Percentiles rank a stretch among this genome's conserved stretches.
Conservation (phyloP, 176 grass and related monocot genomes). For the Oropetium thomaeum region DNA sequence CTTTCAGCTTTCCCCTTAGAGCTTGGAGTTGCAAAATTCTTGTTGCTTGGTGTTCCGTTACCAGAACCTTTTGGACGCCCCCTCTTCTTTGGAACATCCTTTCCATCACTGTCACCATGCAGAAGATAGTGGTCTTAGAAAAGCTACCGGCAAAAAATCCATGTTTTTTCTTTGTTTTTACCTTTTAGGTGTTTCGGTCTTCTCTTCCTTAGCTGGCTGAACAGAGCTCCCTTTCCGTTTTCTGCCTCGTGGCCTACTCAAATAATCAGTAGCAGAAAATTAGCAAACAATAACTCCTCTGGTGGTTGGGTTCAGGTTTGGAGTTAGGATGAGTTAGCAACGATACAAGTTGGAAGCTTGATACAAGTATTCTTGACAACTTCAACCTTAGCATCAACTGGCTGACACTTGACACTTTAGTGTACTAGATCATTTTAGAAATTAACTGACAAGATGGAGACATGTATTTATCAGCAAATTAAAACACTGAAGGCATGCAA, state of each 20-base stretch:
- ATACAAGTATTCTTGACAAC: background rate
- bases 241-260: slow-evolving; percentile 44
- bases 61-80: slow-evolving; percentile 59
- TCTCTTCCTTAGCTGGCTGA: slow-evolving; percentile 31
- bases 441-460: background rate
- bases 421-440: background rate
- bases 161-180: slow-evolving; percentile 17
- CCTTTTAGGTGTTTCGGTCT: slow-evolving; percentile 55
- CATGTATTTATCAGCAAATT: slow-evolving; percentile 10
- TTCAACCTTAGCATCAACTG: background rate
- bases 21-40: slow-evolving; percentile 32
- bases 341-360: background rate
- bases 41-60: slow-evolving; percentile 28
- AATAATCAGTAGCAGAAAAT: slow-evolving; percentile 24
- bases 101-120: slow-evolving; percentile 32
- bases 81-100: slow-evolving; percentile 50
- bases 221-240: slow-evolving; percentile 31
- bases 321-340: background rate
- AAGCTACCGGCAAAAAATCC: background rate
- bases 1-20: slow-evolving; percentile 42
- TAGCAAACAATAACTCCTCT: slow-evolving; percentile 1
- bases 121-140: slow-evolving; percentile 21
- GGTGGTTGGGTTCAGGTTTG: background rate
- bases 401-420: background rate
- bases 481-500: background rate